Evolutionary conservation across 371 early-diverging fungal genomes (phyloP).

Genomic region (Quaeritorhiza haematococci): DNA sequence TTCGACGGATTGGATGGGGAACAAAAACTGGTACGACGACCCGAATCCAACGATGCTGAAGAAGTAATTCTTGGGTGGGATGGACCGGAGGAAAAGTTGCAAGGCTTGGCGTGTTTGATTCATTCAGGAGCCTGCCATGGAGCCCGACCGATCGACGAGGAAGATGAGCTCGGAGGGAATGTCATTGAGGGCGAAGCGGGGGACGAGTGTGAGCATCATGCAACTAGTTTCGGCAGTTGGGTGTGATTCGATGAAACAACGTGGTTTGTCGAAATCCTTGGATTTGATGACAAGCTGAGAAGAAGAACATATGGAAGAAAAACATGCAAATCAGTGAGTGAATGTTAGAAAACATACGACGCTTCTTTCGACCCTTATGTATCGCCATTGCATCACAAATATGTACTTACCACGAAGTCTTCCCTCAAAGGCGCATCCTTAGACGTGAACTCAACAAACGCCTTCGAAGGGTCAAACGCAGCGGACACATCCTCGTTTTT

Average conservation of each 20-base stretch:
- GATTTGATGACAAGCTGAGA: conserved; percentile 19
- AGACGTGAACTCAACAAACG: conserved; percentile 1
- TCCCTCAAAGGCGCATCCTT: conserved; percentile 1
- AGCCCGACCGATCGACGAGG: conserved; percentile 38
- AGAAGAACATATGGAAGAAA: neutral
- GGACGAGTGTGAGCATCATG: conserved; percentile 38
- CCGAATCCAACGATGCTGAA: conserved; percentile 52
- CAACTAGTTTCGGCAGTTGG: conserved; percentile 30
- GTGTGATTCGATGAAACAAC: conserved; percentile 35
- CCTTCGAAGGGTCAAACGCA: conserved; percentile 4
- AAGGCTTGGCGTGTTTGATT: conserved; percentile 14
- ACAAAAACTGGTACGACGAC: conserved; percentile 19
- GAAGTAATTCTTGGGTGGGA: conserved; percentile 36
- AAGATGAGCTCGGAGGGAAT: conserved; percentile 40
- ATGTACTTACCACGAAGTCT: neutral
- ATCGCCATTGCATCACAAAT: neutral
- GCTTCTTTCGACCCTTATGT: neutral
- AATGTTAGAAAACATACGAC: too few species aligned
- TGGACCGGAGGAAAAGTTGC: conserved; percentile 34
- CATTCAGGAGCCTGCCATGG: conserved; percentile 20
- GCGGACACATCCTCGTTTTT: neutral
- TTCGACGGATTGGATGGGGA: conserved; percentile 22
- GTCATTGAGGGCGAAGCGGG: conserved; percentile 34
- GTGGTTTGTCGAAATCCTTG: conserved; percentile 22
- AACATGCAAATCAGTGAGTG: too few species aligned